Conservation (phyloP, 768 basidiomycete species). For the Boletus rex-veris region DNA sequence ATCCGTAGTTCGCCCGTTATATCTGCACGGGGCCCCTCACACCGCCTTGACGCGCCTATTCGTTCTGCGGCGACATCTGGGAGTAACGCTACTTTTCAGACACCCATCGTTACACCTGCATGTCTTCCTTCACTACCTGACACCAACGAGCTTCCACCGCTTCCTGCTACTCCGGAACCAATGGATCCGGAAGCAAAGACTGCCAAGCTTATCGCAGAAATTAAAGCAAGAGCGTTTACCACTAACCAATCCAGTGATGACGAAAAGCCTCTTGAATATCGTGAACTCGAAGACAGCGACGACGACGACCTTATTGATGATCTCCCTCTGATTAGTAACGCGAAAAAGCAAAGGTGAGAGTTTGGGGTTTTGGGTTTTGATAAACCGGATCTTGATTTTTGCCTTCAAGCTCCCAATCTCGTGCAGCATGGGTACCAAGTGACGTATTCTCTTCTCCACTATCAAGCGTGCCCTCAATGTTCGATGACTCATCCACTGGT, state of each 20-base stretch:
- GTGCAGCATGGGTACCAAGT: background rate
- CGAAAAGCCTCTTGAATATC: constrained; percentile 31
- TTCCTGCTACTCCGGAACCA: constrained; percentile 31
- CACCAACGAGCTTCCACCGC: constrained; percentile 17
- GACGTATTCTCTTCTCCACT: constrained; percentile 21
- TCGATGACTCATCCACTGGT: background rate
- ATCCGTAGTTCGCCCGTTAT: constrained; percentile 5
- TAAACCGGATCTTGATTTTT: background rate
- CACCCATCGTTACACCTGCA: constrained; percentile 10
- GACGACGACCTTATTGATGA: constrained; percentile 36
- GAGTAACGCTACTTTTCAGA: constrained; percentile 7
- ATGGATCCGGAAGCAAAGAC: constrained; percentile 43
- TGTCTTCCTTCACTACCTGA: constrained; percentile 24
- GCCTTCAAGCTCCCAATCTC: constrained; percentile 6
- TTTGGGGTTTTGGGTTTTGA: background rate
- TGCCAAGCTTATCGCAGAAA: constrained; percentile 56
- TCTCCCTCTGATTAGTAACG: constrained; percentile 11
- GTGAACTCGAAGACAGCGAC: constrained; percentile 49
- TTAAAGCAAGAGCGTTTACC: constrained; percentile 59
- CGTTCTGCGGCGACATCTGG: constrained; percentile 1
- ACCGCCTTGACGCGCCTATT: constrained; percentile 6
- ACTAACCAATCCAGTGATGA: constrained; percentile 46
- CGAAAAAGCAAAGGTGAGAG: constrained; percentile 10
- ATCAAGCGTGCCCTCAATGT: constrained; percentile 20
- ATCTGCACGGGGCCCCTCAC: background rate